Conservation (phyloP, 2,329 filamentous ascomycete genomes). For the Fusarium annulatum region DNA sequence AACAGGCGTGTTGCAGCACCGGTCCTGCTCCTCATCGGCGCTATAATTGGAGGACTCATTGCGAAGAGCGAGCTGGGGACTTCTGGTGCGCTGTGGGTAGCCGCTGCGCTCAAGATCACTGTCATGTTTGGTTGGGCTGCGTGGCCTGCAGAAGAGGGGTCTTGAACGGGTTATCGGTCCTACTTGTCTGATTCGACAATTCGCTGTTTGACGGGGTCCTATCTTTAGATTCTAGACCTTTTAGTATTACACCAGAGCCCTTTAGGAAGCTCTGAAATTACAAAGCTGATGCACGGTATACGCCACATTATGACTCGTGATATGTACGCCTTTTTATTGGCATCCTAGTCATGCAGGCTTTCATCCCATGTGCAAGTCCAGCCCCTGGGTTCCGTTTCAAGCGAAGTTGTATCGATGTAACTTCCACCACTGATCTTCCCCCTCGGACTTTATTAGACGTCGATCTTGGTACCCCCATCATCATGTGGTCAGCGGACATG, state of each 20-base stretch:
- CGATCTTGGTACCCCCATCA: not conserved
- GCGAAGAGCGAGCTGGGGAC: slow-evolving; percentile 61
- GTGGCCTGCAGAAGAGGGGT: slow-evolving; percentile 63
- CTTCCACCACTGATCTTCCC: not conserved
- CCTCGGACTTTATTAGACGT: not conserved
- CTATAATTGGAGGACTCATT: slow-evolving; percentile 62
- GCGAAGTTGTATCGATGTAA: not conserved
- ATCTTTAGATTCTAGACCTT: not conserved
- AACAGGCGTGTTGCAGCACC: slow-evolving; percentile 64
- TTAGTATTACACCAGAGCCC: not conserved
- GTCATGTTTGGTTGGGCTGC: slow-evolving; percentile 69
- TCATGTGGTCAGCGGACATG: slow-evolving; percentile 4
- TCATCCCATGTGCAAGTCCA: not conserved
- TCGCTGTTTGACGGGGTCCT: not conserved
- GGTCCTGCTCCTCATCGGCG: slow-evolving; percentile 60
- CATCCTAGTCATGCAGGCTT: not conserved
- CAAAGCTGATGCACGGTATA: not conserved
- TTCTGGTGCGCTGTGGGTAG: slow-evolving; percentile 69
- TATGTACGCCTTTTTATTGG: not conserved
- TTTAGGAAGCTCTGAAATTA: slow-evolving; percentile 8
- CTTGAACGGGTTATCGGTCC: slow-evolving; percentile 1
- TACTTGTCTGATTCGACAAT: not conserved
- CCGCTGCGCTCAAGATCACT: slow-evolving; percentile 64
- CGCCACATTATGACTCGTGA: not conserved
- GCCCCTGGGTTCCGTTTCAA: not conserved